Percentiles rank a stretch among this genome's conserved stretches.
These are phyloP conservation scores for Lolium rigidum DNA, from an alignment of 176 grass and related monocot genomes.

Conservation along the genomic window DNA sequence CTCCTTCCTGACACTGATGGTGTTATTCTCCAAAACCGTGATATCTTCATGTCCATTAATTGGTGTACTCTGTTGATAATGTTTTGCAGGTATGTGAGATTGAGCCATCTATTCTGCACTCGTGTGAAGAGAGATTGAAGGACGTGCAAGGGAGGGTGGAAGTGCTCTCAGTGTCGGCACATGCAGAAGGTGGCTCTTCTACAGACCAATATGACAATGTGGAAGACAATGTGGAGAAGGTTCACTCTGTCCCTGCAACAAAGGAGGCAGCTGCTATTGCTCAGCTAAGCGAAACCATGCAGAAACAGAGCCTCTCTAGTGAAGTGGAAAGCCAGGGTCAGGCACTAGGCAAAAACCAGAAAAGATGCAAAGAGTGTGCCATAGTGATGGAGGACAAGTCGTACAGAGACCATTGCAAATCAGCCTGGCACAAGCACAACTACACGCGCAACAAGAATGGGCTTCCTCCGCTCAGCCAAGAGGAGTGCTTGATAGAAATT, in stretches of 20 bases:
- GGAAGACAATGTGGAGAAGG: conserved; percentile 43
- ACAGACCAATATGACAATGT: conserved; percentile 56
- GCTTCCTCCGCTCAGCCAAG: conserved; percentile 62
- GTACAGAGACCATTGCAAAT: conserved; percentile 86
- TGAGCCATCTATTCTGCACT: conserved; percentile 75
- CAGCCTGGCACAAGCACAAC: conserved; percentile 91
- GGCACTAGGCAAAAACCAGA: conserved; percentile 54
- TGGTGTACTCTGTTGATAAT: not conserved
- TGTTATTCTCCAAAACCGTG: not conserved
- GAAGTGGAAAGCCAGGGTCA: conserved; percentile 34
- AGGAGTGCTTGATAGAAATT: conserved; percentile 77
- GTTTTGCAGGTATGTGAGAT: conserved; percentile 81
- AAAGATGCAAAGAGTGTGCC: conserved; percentile 72
- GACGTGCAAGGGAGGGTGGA: conserved; percentile 75
- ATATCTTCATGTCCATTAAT: conserved; percentile 4
- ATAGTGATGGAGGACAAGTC: conserved; percentile 65
- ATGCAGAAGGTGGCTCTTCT: conserved; percentile 59
- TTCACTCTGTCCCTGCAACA: conserved; percentile 39
- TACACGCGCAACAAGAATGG: conserved; percentile 63
- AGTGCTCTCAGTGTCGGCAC: conserved; percentile 71
- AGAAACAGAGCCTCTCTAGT: conserved; percentile 59
- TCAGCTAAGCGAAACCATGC: conserved; percentile 57
- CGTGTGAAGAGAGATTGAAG: conserved; percentile 78
- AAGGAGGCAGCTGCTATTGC: conserved; percentile 41
- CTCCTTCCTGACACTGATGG: not conserved